Evolutionary conservation across 176 grass and related monocot species (phyloP).

Genomic region (Themeda triandra): DNA sequence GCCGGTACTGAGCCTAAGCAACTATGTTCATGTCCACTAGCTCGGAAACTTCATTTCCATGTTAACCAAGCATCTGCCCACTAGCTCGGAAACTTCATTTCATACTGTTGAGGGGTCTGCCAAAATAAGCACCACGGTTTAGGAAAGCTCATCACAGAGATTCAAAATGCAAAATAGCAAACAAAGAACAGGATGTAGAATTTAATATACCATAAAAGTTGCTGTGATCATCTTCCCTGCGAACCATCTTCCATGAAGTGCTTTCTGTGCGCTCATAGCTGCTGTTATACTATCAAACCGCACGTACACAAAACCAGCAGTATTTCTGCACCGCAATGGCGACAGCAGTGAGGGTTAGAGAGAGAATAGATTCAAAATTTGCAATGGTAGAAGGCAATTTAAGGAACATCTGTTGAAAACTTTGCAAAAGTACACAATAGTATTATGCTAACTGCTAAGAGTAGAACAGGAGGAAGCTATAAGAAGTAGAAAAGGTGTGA

Average conservation of each 20-base stretch:
- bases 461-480: not conserved
- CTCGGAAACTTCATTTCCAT: too few relatives aligned
- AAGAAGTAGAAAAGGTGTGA: not conserved
- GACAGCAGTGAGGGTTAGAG: not conserved
- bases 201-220: too few relatives aligned
- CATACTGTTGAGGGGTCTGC: too few relatives aligned
- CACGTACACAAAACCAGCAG: constrained; percentile 77
- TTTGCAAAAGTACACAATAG: not conserved
- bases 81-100: too few relatives aligned
- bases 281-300: constrained; percentile 67
- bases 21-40: not conserved
- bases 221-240: too few relatives aligned
- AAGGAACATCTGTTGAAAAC: not conserved
- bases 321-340: constrained; percentile 50
- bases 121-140: too few relatives aligned
- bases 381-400: not conserved
- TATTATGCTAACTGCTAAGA: not conserved
- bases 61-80: too few relatives aligned
- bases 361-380: not conserved
- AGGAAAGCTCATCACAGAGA: too few relatives aligned
- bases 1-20: not conserved
- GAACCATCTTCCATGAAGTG: constrained; percentile 31
- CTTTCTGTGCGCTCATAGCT: constrained; percentile 73
- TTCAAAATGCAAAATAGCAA: too few relatives aligned
- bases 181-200: too few relatives aligned